phyloP scores from a whole-genome alignment of 2,329 filamentous ascomycete genomes.

The Pezicula radicicola region DNA sequence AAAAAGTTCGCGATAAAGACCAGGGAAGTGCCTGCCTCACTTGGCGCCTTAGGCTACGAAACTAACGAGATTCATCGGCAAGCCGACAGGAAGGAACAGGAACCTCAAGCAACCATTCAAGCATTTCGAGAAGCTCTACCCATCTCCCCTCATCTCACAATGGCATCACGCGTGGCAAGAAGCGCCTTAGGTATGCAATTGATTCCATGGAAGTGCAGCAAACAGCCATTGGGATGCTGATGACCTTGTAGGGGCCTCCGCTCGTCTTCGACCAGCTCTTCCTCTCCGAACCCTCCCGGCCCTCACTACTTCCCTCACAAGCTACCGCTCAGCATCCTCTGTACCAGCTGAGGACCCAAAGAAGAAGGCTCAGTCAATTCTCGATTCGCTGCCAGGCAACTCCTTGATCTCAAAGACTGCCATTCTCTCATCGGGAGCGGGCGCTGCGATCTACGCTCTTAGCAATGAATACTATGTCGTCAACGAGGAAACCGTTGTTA shows the following conservation, averaged over 20 bases:
- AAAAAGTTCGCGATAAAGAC: not conserved
- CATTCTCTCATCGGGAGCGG: conserved; percentile 89
- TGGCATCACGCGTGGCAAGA: conserved; percentile 97
- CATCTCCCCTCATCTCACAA: conserved; percentile 66
- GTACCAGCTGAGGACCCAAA: conserved; percentile 86
- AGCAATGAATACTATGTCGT: conserved; percentile 99
- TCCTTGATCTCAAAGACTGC: conserved; percentile 93
- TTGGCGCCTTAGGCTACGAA: not conserved
- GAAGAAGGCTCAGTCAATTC: conserved; percentile 93
- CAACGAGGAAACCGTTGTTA: conserved; percentile 97
- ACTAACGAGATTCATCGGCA: not conserved
- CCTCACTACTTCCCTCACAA: conserved; percentile 65
- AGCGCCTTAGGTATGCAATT: conserved; percentile 81
- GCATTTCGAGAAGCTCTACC: conserved; percentile 32
- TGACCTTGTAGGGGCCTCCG: conserved; percentile 63
- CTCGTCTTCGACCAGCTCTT: conserved; percentile 82
- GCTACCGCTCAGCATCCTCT: conserved; percentile 67
- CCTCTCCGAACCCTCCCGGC: conserved; percentile 73
- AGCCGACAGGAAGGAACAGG: not conserved
- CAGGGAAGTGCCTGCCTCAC: not conserved
- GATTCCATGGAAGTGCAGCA: conserved; percentile 5
- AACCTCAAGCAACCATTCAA: conserved; percentile 12
- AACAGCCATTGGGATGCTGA: conserved; percentile 26
- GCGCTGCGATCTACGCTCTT: conserved; percentile 89
- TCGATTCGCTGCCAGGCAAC: conserved; percentile 90